A percentile compares a stretch with the other conserved stretches of the same genome.
Conservation (phyloP, 495 filamentous ascomycete genomes). For the Chaetomium cochliodes region DNA sequence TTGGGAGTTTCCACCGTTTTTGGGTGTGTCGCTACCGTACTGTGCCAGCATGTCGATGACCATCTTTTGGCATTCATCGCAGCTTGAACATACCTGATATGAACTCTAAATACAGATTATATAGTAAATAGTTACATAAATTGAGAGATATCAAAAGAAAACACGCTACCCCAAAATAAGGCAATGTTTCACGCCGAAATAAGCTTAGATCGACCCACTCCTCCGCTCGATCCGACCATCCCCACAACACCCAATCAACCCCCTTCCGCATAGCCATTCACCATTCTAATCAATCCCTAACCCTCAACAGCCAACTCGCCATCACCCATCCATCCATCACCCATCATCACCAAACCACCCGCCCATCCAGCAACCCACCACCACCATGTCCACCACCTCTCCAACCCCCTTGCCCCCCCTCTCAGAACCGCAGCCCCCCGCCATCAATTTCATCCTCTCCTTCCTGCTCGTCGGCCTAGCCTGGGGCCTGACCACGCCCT, state of each 20-base stretch:
- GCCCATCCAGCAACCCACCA: background rate
- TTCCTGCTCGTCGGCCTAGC: constrained; percentile 90
- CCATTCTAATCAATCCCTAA: background rate
- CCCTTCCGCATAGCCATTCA: background rate
- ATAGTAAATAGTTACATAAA: too few species aligned
- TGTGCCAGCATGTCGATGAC: too few species aligned
- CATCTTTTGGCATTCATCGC: background rate
- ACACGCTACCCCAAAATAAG: background rate
- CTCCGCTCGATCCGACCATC: background rate
- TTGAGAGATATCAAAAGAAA: background rate
- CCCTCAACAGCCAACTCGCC: too few species aligned
- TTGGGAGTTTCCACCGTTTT: too few species aligned
- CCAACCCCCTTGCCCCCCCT: constrained; percentile 6
- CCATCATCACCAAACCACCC: background rate
- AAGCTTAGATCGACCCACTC: background rate
- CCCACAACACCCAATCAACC: background rate
- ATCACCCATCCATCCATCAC: background rate
- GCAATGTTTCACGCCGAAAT: background rate
- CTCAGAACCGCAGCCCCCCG: constrained; percentile 47
- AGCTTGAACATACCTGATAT: too few species aligned
- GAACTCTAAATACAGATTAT: too few species aligned
- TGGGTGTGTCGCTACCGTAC: too few species aligned
- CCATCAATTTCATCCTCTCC: constrained; percentile 77
- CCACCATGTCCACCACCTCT: background rate
- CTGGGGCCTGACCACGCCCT: constrained; percentile 75